Evolutionary conservation across 768 basidiomycete genomes (phyloP).

Genomic region (Russula sp.): DNA sequence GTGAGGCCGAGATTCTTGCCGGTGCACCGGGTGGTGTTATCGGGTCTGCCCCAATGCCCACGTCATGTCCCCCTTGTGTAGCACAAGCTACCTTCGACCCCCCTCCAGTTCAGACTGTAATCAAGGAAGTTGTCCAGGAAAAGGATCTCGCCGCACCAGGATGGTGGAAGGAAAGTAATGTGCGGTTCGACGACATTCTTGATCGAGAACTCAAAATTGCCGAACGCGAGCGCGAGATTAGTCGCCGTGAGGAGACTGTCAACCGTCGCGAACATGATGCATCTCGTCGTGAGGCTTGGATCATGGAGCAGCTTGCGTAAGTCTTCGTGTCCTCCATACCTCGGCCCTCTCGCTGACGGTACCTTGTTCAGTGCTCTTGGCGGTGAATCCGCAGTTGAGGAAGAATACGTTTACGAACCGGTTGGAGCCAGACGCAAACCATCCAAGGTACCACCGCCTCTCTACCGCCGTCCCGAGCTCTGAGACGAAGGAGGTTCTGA

Average conservation of each 20-base stretch:
- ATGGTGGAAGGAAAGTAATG: slow-evolving; percentile 67
- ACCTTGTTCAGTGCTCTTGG: slow-evolving; percentile 55
- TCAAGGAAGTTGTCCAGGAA: slow-evolving; percentile 85
- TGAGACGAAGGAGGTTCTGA: slow-evolving; percentile 83
- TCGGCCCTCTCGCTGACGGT: slow-evolving; percentile 10
- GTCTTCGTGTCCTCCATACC: slow-evolving; percentile 32
- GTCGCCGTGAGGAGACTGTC: slow-evolving; percentile 79
- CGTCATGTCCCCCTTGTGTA: slow-evolving; percentile 58
- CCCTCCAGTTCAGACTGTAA: slow-evolving; percentile 68
- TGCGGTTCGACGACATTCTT: slow-evolving; percentile 75
- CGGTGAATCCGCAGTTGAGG: slow-evolving; percentile 68
- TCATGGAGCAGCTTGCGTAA: slow-evolving; percentile 90
- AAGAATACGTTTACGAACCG: slow-evolving; percentile 79
- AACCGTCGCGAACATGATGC: slow-evolving; percentile 87
- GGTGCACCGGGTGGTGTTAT: slow-evolving; percentile 82
- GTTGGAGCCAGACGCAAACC: slow-evolving; percentile 62
- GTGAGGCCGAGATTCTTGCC: slow-evolving; percentile 80
- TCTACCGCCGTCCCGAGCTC: slow-evolving; percentile 86
- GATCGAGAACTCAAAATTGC: slow-evolving; percentile 84
- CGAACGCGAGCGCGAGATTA: slow-evolving; percentile 82
- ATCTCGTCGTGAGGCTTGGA: slow-evolving; percentile 82
- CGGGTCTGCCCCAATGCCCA: slow-evolving; percentile 44
- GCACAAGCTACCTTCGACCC: slow-evolving; percentile 53
- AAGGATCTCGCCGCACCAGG: slow-evolving; percentile 73
- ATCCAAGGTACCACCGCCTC: slow-evolving; percentile 84